phyloP scores from a whole-genome alignment of 805 yeast genomes.

The Metschnikowia orientalis region DNA sequence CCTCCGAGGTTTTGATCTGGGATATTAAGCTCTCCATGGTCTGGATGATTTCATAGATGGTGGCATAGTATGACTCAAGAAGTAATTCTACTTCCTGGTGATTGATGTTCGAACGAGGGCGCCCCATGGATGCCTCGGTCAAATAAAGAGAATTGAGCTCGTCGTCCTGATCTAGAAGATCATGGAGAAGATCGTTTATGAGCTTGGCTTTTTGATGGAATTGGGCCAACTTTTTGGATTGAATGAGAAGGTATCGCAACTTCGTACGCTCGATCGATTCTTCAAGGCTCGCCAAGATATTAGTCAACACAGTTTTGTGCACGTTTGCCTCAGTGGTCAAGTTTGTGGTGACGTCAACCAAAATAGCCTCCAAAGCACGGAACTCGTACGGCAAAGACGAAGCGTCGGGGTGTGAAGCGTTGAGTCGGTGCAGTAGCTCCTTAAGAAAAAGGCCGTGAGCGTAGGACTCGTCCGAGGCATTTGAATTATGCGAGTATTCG shows the following conservation, averaged over 20 bases:
- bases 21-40: constrained; percentile 70
- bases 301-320: constrained; percentile 69
- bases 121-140: constrained; percentile 51
- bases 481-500: constrained; percentile 20
- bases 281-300: constrained; percentile 74
- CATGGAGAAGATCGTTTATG: constrained; percentile 81
- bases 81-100: constrained; percentile 88
- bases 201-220: constrained; percentile 80
- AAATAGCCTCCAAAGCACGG: constrained; percentile 82
- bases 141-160: constrained; percentile 77
- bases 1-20: constrained; percentile 92
- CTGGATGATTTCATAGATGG: constrained; percentile 92
- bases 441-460: constrained; percentile 41
- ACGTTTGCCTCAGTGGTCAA: constrained; percentile 84
- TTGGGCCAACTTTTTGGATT: constrained; percentile 77
- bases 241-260: constrained; percentile 71
- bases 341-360: constrained; percentile 73
- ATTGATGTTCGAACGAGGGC: constrained; percentile 50
- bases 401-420: constrained; percentile 26
- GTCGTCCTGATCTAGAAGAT: constrained; percentile 81
- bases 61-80: constrained; percentile 84
- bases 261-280: constrained; percentile 75
- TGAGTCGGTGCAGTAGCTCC: constrained; percentile 38
- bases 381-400: constrained; percentile 72
- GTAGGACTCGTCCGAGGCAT: constrained; percentile 40